These are phyloP conservation scores for Solanum appendiculatum DNA, from an alignment of 257 asterid species.

Conservation along the genomic window DNA sequence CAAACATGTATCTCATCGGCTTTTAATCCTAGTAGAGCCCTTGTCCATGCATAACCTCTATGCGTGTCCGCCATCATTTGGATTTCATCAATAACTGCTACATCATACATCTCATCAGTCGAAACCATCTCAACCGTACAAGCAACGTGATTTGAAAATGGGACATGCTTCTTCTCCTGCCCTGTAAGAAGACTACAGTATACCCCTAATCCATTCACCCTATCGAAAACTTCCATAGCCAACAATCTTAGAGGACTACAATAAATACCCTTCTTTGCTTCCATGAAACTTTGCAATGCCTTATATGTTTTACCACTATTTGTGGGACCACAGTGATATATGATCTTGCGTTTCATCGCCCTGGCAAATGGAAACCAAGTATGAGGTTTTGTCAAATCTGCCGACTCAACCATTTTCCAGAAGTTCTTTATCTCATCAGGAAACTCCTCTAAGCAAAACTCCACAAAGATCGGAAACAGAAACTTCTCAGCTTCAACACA, in stretches of 20 bases:
- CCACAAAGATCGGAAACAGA: constrained; percentile 77
- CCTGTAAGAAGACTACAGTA: constrained; percentile 90
- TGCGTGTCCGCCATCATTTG: constrained; percentile 87
- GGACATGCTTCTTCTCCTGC: constrained; percentile 75
- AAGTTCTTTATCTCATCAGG: constrained; percentile 68
- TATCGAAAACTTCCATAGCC: constrained; percentile 97
- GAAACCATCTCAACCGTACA: constrained; percentile 98
- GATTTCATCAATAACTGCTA: constrained; percentile 90
- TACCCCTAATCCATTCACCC: constrained; percentile 77
- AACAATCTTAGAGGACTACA: constrained; percentile 94
- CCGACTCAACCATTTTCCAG: constrained; percentile 69
- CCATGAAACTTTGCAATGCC: constrained; percentile 91
- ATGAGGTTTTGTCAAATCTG: constrained; percentile 87
- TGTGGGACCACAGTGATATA: constrained; percentile 95
- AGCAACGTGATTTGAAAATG: constrained; percentile 87
- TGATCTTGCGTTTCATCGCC: constrained; percentile 84
- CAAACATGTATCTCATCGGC: constrained; percentile 95
- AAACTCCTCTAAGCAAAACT: constrained; percentile 68
- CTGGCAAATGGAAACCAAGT: constrained; percentile 98
- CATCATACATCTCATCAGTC: constrained; percentile 66
- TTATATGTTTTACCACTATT: constrained; percentile 97
- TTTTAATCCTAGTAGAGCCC: constrained; percentile 81
- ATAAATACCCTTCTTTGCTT: constrained; percentile 81
- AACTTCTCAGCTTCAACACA: constrained; percentile 60
- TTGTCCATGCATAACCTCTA: constrained; percentile 94